Evolutionary conservation across 73 alveolate genomes (phyloP).

Genomic region (Diophrys appendiculata): DNA sequence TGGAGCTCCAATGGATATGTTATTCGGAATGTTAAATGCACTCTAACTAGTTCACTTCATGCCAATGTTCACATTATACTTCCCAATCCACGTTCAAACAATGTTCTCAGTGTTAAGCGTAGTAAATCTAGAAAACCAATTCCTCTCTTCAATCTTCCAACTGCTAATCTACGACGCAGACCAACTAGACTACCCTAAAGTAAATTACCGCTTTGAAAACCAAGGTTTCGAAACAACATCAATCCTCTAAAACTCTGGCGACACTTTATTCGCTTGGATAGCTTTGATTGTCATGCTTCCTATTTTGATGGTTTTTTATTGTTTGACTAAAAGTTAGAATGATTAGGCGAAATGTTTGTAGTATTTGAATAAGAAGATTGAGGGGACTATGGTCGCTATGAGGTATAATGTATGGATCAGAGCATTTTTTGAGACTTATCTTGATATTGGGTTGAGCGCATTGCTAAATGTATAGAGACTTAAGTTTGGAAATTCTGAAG

Average conservation of each 20-base stretch:
- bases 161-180: not conserved
- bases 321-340: not conserved
- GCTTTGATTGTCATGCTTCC: not conserved
- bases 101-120: constrained; percentile 10
- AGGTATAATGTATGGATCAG: not conserved
- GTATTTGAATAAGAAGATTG: not conserved
- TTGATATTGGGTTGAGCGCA: not conserved
- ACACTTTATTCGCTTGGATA: not conserved
- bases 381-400: not conserved
- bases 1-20: not conserved
- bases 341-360: not conserved
- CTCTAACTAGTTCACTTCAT: constrained; percentile 8
- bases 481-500: not conserved
- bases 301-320: too few relatives aligned
- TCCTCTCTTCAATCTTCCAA: not conserved
- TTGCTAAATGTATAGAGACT: not conserved
- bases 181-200: not conserved
- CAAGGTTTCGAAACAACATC: constrained; percentile 20
- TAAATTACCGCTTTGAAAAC: constrained; percentile 17
- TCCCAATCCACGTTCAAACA: not conserved
- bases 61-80: constrained; percentile 16
- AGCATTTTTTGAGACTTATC: not conserved
- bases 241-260: constrained; percentile 1
- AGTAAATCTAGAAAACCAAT: constrained; percentile 1
- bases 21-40: constrained; percentile 4